These are phyloP conservation scores for Bertia moriformis DNA, from an alignment of 2,329 filamentous ascomycete genomes.

Conservation along the genomic window DNA sequence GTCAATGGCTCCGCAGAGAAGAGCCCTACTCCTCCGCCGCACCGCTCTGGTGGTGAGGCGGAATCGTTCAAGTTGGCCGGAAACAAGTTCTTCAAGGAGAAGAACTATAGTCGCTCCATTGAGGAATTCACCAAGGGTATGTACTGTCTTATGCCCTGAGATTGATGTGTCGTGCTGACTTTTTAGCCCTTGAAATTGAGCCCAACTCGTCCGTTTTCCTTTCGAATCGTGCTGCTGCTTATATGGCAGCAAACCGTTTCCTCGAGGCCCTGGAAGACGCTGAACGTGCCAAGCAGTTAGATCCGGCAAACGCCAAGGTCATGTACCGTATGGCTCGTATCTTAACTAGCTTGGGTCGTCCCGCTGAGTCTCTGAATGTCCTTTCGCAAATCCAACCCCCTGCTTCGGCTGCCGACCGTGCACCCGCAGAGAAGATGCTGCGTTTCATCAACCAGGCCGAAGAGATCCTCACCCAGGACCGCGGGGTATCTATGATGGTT, in stretches of 20 bases:
- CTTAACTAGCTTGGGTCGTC: conserved; percentile 73
- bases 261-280: conserved; percentile 75
- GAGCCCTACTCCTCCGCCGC: conserved; percentile 57
- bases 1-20: conserved; percentile 28
- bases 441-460: conserved; percentile 69
- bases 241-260: conserved; percentile 75
- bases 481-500: conserved; percentile 77
- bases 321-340: conserved; percentile 77
- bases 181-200: conserved; percentile 68
- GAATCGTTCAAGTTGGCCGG: conserved; percentile 84
- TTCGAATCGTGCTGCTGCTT: conserved; percentile 86
- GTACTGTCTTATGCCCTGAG: neutral
- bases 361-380: conserved; percentile 71
- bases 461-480: conserved; percentile 59
- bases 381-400: conserved; percentile 68
- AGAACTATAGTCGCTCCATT: conserved; percentile 76
- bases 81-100: conserved; percentile 94
- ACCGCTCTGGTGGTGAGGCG: conserved; percentile 60
- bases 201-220: conserved; percentile 79
- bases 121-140: conserved; percentile 88
- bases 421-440: conserved; percentile 71
- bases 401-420: conserved; percentile 72
- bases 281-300: conserved; percentile 65
- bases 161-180: neutral
- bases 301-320: conserved; percentile 77